Base-by-base conservation (phyloP, 2,329 filamentous ascomycete genomes). In the Cordyceps militaris region DNA sequence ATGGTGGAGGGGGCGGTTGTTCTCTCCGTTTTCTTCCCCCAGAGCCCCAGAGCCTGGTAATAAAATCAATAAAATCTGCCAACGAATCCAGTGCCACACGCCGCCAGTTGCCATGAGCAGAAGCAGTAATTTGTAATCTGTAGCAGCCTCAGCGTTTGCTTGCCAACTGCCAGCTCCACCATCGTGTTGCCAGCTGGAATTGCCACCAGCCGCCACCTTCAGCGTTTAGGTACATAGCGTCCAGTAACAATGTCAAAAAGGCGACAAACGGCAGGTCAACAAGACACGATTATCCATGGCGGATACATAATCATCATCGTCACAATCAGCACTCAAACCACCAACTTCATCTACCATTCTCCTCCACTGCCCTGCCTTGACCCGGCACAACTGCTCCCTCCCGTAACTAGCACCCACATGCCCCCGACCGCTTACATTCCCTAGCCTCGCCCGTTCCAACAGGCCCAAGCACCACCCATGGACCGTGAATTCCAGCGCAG, bases 61-160 rank as follows among this genome's bases (percentile, higher is more conserved):
- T n/a, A n/a, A n/a, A n/a, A n/a, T n/a, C n/a, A n/a, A n/a, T n/a
- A n/a, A n/a, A n/a, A n/a, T n/a, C 4, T 43, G 26, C 24, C 16
- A 44, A 26, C 52, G 30, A 47, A 55, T 46, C 24, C 44, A 36
- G 53, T 28, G 23, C 16, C n/a, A 19, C 21, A 32, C 56, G 56
- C 38, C 56, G 48, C 24, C 40, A 43, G 47, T 58, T 58, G 56
- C 48, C 55, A 46, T 32, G 55, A 51, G 55, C 55, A 44, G 42
- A n/a, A n/a, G n/a, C n/a, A n/a, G n/a, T n/a, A n/a, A n/a, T n/a
- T n/a, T n/a, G n/a, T n/a, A n/a, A n/a, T n/a, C n/a, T n/a, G n/a
- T n/a, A n/a, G n/a, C n/a, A n/a, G n/a, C n/a, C 34, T 13, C 30
- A 51, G 51, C 30, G 30, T 55, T 46, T 55, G 40, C 30, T 55